Base-by-base conservation (phyloP, 2,329 filamentous ascomycete genomes). In the Lomentospora prolificans region DNA sequence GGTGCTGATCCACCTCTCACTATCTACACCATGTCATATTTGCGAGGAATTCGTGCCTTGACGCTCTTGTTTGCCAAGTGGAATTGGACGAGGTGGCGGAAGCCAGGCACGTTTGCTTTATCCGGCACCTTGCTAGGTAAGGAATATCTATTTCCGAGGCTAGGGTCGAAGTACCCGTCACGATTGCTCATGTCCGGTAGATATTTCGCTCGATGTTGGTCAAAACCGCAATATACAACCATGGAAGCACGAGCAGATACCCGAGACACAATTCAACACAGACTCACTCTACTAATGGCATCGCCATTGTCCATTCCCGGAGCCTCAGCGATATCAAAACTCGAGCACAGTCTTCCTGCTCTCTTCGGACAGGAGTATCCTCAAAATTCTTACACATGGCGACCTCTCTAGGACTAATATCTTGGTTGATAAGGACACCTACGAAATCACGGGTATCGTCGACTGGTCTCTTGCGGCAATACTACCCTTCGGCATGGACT, bases 321-420 rank as follows among this genome's bases (percentile, higher is more conserved):
- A n/a, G 55, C 52, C 50, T 56, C 55, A 41, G 55, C 56, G 14
- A 46, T 62, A 12, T 58, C 58, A 1, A 52, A 57, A 17, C 59
- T 64, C 4, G 56, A 61, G 2, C 27, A 59, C n/a, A 60, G 4
- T 14, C 60, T 67, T 51, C 58, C 61, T 41, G 58, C 50, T 10
- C 62, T 67, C 41, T 68, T 66, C 55, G 56, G 53, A 41, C 51
- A 61, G 54, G 50, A 65, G 31, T 65, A 66, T 55, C 65, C 62
- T 36, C 62, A 65, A 57, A 64, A n/a, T 64, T 19, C 61, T 68
- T 28, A 66, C 62, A 9, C 63, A 68, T 59, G 39, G 55, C 19
- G 65, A 67, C 56, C 61, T 68, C 33, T 67, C 63, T 36, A 55
- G 60, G 50, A 67, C 62, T 0, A 66, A 67, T 19, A 65, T 68